Evolutionary conservation across 2,329 filamentous ascomycete genomes (phyloP).

Genomic region (Cytospora mali): DNA sequence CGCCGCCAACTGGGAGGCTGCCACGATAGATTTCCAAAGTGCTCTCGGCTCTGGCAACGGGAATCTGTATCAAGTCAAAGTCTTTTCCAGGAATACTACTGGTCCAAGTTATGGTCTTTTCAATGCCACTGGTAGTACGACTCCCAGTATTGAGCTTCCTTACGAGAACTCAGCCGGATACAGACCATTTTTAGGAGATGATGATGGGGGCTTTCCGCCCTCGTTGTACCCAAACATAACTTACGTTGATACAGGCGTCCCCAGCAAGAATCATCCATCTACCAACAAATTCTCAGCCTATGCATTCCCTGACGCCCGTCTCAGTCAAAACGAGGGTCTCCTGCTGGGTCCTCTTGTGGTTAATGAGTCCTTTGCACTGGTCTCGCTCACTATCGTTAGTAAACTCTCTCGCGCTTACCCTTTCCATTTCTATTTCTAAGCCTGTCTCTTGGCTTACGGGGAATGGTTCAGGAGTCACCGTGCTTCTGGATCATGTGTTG

Average conservation of each 20-base stretch:
- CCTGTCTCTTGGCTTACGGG: not conserved
- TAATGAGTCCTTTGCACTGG: slow-evolving; percentile 72
- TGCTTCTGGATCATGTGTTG: not conserved
- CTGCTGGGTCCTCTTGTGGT: slow-evolving; percentile 75
- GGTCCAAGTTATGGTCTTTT: slow-evolving; percentile 60
- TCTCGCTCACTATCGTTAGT: slow-evolving; percentile 70
- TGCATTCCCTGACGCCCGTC: slow-evolving; percentile 53
- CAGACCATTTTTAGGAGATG: slow-evolving; percentile 62
- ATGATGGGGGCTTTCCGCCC: slow-evolving; percentile 68
- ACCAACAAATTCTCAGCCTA: slow-evolving; percentile 49
- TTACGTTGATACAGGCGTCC: slow-evolving; percentile 52
- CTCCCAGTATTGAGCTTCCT: slow-evolving; percentile 62
- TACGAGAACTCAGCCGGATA: slow-evolving; percentile 61
- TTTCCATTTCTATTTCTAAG: not conserved
- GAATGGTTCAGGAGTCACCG: not conserved
- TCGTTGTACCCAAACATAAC: slow-evolving; percentile 79
- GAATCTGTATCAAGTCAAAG: slow-evolving; percentile 66
- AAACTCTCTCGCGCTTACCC: not conserved
- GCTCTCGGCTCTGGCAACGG: slow-evolving; percentile 65
- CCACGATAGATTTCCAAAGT: slow-evolving; percentile 67
- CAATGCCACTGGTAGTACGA: slow-evolving; percentile 60
- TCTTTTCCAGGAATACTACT: slow-evolving; percentile 71
- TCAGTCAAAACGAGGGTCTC: slow-evolving; percentile 59
- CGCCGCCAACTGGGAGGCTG: slow-evolving; percentile 60
- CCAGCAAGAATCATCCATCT: slow-evolving; percentile 45